These are phyloP conservation scores for Chloris gayana DNA, from an alignment of 176 grass and related monocot species.

Conservation along the genomic window DNA sequence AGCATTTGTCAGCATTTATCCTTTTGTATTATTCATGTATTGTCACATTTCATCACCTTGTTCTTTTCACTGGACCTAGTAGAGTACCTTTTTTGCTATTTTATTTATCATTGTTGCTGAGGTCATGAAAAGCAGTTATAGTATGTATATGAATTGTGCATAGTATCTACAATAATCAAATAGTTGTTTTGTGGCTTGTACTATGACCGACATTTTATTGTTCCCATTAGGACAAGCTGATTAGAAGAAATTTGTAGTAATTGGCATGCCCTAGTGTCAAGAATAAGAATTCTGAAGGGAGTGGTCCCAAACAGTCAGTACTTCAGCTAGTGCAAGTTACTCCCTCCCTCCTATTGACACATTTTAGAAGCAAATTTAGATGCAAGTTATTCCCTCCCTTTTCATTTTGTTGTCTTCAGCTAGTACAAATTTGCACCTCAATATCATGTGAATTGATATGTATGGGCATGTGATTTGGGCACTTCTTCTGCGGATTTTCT, in stretches of 20 bases:
- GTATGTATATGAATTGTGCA: neutral
- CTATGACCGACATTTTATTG: neutral
- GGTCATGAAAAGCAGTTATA: neutral
- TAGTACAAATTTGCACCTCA: neutral
- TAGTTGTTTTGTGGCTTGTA: neutral
- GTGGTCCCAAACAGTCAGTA: no score
- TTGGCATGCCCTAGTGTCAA: neutral
- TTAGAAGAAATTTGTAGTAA: neutral
- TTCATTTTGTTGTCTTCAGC: no score
- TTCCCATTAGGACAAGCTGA: neutral
- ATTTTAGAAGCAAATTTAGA: neutral
- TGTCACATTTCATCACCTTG: neutral
- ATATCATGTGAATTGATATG: neutral
- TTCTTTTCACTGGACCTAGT: neutral
- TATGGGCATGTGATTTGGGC: neutral
- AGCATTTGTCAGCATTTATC: neutral
- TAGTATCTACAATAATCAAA: neutral
- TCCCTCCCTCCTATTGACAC: no score
- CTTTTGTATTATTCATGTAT: slow-evolving; percentile 10
- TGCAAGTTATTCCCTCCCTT: neutral
- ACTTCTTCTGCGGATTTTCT: neutral
- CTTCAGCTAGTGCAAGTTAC: no score
- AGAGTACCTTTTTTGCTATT: neutral
- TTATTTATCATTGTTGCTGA: neutral
- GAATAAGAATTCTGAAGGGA: no score